Percentiles rank a stretch among this genome's conserved stretches.
These are phyloP conservation scores for Eucalyptus tenuipes DNA, from an alignment of 345 rosid genomes.

Conservation along the genomic window DNA sequence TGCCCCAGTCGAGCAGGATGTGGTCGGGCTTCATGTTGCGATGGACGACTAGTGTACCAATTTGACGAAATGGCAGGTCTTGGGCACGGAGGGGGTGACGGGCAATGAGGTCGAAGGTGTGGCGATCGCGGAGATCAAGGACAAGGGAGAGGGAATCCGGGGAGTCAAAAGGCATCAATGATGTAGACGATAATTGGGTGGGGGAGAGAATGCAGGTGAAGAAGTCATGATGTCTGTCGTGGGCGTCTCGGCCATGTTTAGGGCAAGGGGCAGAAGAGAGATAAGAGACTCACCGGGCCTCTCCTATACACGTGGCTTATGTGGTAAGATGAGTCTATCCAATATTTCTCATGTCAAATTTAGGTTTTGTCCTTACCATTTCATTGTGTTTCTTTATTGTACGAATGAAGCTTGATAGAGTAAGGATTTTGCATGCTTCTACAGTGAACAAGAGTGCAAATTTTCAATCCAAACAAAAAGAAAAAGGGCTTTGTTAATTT, in stretches of 20 bases:
- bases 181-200: conserved; percentile 46
- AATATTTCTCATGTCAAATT: rapidly evolving
- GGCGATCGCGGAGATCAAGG: conserved; percentile 44
- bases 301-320: too few species aligned
- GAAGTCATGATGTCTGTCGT: background rate
- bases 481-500: too few species aligned
- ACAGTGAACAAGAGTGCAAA: rapidly evolving
- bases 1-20: conserved; percentile 43
- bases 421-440: rapidly evolving
- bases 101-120: conserved; percentile 35
- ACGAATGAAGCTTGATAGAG: rapidly evolving
- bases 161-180: conserved; percentile 35
- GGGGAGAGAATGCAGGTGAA: conserved; percentile 21
- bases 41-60: conserved; percentile 67
- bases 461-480: background rate
- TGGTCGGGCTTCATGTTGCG: conserved; percentile 77
- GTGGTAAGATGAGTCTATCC: rapidly evolving
- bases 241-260: too few species aligned
- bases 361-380: rapidly evolving
- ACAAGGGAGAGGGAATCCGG: conserved; percentile 38
- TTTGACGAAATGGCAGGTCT: conserved; percentile 23
- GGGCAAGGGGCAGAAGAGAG: too few species aligned
- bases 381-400: rapidly evolving
- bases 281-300: too few species aligned
- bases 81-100: conserved; percentile 17